Evolutionary conservation across 441 rosid species (phyloP), one percentile per base, ranked within the genome.

Genomic region (Daphne laureola): DNA sequence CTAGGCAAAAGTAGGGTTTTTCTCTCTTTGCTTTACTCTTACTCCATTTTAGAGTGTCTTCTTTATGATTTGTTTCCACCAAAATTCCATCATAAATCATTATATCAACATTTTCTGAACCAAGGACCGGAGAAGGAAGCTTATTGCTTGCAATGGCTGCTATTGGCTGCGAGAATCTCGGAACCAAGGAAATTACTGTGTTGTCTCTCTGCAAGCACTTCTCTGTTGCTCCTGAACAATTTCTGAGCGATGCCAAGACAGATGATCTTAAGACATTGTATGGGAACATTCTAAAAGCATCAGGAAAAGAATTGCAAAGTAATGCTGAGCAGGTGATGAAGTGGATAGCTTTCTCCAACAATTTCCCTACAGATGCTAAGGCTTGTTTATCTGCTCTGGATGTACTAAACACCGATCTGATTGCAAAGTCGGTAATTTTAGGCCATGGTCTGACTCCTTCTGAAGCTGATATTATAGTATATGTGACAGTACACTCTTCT

Each of bases 381-480:
- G 74, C 83, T 46, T 67, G 69, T 54, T 55, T 65, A 57, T 73
- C 64, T 49, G 77, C 66, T 69, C 80, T 89, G 61, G 66, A 47
- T 53, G 59, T 67, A 59, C 59, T 92, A 43, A 84, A 89, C 63
- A 78, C 67, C 21, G 88, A 80, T 38, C 76, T 92, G 78, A 75
- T 63, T 55, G n/a, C 59, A 18, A 80, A 73, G 55, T 81, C 97
- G 3, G 90, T 92, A 46, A 68, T 91, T 43, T 63, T 77, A 48
- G 97, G 87, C 43, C 73, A 81, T 65, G 97, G 98, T 61, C 55
- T 76, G 47, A 77, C 77, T 12, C 85, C 83, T 18, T 86, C 97
- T 7, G 96, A 70, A 64, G 82, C 84, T 61, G 98, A 92, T 68
- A 59, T 83, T 62, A 63, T 76, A 63, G 87, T 89, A 46, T 89